Base-by-base conservation (phyloP, 768 basidiomycete genomes). In the Rubroboletus satanas region DNA sequence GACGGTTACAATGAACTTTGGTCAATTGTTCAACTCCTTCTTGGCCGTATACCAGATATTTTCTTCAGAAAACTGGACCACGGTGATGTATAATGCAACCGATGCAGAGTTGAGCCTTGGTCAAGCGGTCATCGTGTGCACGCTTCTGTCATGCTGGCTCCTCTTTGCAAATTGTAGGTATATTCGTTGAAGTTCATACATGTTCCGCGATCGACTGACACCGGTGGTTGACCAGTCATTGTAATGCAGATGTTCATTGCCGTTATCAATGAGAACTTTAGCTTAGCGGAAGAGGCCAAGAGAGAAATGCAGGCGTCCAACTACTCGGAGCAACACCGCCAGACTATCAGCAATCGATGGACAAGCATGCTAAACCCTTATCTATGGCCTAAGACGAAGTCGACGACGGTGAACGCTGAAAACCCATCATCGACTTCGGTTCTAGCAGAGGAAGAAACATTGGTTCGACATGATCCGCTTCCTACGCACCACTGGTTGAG, bases 241-340 rank as follows among this genome's bases (percentile, higher is more conserved):
- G 79, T 96, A 9, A 69, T 96, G 46, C 93, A 96, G 66, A 88
- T 98, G 86, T 97, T 98, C 75, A 91, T 98, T 64, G 96, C 96
- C 33, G 93, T 96, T 43, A 93, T 97, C 77, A 91, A 94, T 64
- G 93, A 95, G 76, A 96, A 95, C 71, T 98, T 98, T 63, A 79
- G 86, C 23, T 84, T 97, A 6, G 93, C 93, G 0, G 96, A 98
- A 65, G 92, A 95, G 66, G 80, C 84, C 28, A 98, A 98, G 75
- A 83, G 87, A 49, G 80, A 81, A 15, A 80, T 87, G 58, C 96
- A 97, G 70, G 84, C 87, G 6, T 82, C 83, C 7, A 79, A 83
- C 45, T 88, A 84, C 66, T 83, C 80, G 74, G 82, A 75, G 15
- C 78, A 79, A 39, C 78, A 83, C 56, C 81, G 85, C 54, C 78